These are phyloP conservation scores for Eutrema salsugineum DNA, from an alignment of 441 rosid genomes.

Conservation along the genomic window DNA sequence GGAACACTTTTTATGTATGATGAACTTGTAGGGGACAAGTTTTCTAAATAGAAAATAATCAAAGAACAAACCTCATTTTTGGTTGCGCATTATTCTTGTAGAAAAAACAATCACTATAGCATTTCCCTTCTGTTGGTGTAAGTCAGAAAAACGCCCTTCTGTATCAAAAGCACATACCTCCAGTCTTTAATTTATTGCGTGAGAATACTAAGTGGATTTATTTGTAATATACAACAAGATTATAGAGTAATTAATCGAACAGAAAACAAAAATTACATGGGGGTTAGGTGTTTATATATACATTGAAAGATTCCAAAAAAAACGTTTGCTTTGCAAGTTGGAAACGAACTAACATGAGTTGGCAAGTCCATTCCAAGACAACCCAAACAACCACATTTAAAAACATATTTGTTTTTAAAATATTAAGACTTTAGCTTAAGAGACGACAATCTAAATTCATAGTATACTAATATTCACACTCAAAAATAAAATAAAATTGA, in stretches of 20 bases:
- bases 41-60: neutral
- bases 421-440: neutral
- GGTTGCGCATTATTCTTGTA: neutral
- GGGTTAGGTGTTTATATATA: neutral
- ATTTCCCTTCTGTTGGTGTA: neutral
- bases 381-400: constrained; percentile 9
- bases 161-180: neutral
- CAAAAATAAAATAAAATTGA: neutral
- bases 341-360: constrained; percentile 37
- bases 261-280: neutral
- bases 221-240: neutral
- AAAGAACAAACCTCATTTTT: neutral
- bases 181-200: neutral
- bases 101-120: neutral
- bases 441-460: neutral
- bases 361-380: constrained; percentile 36
- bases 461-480: neutral
- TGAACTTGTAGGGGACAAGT: neutral
- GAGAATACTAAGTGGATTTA: neutral
- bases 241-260: neutral
- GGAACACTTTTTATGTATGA: neutral
- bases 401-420: neutral
- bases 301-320: constrained; percentile 22
- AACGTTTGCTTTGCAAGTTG: constrained; percentile 35
- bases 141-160: neutral